Percentiles rank a stretch among this genome's conserved stretches.
phyloP scores from a whole-genome alignment of 768 basidiomycete genomes.

The Tremella yokohamensis region DNA sequence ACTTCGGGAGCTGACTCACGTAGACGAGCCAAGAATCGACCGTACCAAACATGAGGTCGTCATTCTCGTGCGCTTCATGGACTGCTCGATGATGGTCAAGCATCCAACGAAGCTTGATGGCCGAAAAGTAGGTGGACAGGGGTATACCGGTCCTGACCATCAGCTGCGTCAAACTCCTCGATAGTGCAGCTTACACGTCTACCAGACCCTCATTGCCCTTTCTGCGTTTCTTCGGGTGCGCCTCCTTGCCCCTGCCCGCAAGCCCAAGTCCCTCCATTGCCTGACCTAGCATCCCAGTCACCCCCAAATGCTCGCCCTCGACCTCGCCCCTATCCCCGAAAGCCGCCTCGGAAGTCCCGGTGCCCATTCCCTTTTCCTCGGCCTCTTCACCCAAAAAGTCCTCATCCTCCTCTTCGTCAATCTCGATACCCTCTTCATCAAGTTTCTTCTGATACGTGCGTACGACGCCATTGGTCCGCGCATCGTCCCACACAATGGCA shows the following conservation, averaged over 20 bases:
- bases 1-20: slow-evolving; percentile 54
- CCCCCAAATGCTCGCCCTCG: slow-evolving; percentile 13
- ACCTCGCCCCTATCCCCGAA: slow-evolving; percentile 39
- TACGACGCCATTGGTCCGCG: slow-evolving; percentile 81
- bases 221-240: slow-evolving; percentile 22
- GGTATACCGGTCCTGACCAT: slow-evolving; percentile 74
- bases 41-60: slow-evolving; percentile 85
- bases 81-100: slow-evolving; percentile 79
- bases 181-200: slow-evolving; percentile 34
- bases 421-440: slow-evolving; percentile 68
- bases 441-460: slow-evolving; percentile 73
- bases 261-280: slow-evolving; percentile 35
- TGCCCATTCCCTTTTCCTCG: slow-evolving; percentile 47
- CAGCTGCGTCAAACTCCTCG: neutral
- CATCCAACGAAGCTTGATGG: slow-evolving; percentile 95
- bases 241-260: slow-evolving; percentile 32
- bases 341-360: slow-evolving; percentile 35
- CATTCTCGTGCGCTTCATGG: slow-evolving; percentile 68
- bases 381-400: slow-evolving; percentile 52
- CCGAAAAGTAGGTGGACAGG: slow-evolving; percentile 97
- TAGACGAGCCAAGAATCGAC: slow-evolving; percentile 96
- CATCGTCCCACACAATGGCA: slow-evolving; percentile 87
- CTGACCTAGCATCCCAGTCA: slow-evolving; percentile 19
- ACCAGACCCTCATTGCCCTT: slow-evolving; percentile 46
- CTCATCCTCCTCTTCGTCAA: slow-evolving; percentile 65